Evolutionary conservation across 1,284 basidiomycete genomes (phyloP).

Genomic region (Crocinoboletus sp.): DNA sequence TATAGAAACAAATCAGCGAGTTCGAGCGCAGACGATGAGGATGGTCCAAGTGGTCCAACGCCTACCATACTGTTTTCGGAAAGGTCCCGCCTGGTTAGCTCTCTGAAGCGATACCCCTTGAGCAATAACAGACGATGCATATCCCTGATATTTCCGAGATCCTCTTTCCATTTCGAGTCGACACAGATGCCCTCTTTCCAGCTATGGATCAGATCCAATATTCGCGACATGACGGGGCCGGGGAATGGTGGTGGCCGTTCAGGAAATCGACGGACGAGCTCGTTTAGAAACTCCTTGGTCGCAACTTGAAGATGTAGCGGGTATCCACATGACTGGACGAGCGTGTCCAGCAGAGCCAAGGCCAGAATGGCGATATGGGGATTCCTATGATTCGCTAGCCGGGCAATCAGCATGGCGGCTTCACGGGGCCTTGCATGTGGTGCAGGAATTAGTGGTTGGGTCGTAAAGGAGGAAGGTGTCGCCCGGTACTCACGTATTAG

Average conservation of each 20-base stretch:
- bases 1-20: constrained; percentile 32
- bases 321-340: constrained; percentile 96
- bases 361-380: constrained; percentile 86
- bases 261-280: constrained; percentile 96
- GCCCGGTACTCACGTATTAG: constrained; percentile 74
- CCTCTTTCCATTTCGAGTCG: constrained; percentile 92
- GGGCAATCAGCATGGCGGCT: constrained; percentile 79
- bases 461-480: too few species aligned
- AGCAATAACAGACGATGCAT: constrained; percentile 96
- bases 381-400: constrained; percentile 85
- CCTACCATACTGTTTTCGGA: constrained; percentile 49
- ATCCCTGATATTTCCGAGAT: constrained; percentile 95
- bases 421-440: constrained; percentile 71
- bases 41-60: constrained; percentile 3
- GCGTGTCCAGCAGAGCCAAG: constrained; percentile 83
- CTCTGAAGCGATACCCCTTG: constrained; percentile 95
- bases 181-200: constrained; percentile 96
- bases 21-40: constrained; percentile 4
- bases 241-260: constrained; percentile 96
- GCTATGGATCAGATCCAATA: constrained; percentile 88
- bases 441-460: too few species aligned
- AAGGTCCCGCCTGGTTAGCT: constrained; percentile 42
- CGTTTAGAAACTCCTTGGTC: constrained; percentile 99
- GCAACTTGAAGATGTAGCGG: constrained; percentile 95
- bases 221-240: constrained; percentile 91